phyloP scores from a whole-genome alignment of 805 yeast genomes.

The Candida insectorum region DNA sequence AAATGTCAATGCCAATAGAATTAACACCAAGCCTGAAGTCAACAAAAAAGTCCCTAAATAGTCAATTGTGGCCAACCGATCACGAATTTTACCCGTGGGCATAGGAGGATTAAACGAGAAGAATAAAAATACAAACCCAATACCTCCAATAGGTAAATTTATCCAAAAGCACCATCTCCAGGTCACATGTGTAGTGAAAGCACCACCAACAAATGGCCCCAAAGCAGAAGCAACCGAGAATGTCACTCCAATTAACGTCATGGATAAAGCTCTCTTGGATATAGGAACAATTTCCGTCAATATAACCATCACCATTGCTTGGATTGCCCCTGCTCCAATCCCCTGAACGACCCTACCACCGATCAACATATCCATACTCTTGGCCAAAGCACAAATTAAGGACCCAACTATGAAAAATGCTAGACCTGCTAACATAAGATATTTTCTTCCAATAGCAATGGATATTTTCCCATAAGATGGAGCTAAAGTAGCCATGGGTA shows the following conservation, averaged over 20 bases:
- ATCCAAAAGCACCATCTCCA: constrained; percentile 81
- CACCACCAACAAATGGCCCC: constrained; percentile 70
- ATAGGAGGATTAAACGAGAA: constrained; percentile 46
- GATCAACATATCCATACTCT: constrained; percentile 56
- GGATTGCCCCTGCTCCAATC: constrained; percentile 68
- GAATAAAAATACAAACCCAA: constrained; percentile 35
- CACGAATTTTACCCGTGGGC: constrained; percentile 34
- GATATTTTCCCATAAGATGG: constrained; percentile 59
- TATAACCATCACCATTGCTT: constrained; percentile 53
- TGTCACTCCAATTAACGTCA: constrained; percentile 37
- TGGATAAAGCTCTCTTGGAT: constrained; percentile 33
- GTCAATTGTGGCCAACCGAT: constrained; percentile 44
- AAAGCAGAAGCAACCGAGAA: constrained; percentile 50
- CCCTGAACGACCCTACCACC: constrained; percentile 74
- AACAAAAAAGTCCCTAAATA: constrained; percentile 46
- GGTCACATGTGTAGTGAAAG: constrained; percentile 51
- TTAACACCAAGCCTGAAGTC: constrained; percentile 40
- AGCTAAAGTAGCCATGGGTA: constrained; percentile 51
- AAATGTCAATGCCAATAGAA: constrained; percentile 49
- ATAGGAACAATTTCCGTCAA: constrained; percentile 54
- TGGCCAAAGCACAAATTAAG: constrained; percentile 52
- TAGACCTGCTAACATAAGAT: constrained; percentile 45
- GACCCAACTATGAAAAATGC: constrained; percentile 62
- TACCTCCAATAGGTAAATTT: constrained; percentile 64
- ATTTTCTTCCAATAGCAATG: constrained; percentile 55